Conservation (phyloP, 352 stramenopile genomes). For the Pythium apleroticum region DNA sequence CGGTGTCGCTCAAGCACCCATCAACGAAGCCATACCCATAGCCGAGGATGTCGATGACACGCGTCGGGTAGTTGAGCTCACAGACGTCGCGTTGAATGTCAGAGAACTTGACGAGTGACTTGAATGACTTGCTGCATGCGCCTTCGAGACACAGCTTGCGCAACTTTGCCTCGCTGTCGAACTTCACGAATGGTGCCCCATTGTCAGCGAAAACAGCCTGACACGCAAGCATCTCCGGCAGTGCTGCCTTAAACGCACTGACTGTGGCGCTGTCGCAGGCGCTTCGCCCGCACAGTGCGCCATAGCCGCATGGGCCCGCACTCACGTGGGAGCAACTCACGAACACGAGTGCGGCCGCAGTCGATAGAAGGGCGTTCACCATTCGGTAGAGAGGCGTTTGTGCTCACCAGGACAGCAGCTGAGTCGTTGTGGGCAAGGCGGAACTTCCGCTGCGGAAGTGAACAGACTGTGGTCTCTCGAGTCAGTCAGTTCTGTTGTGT, state of each 20-base stretch:
- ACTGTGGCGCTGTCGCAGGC: constrained; percentile 7
- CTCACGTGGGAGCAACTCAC: neutral
- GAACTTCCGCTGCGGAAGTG: too few species aligned
- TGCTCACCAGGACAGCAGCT: too few species aligned
- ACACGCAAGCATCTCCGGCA: constrained; percentile 10
- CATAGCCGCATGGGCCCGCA: constrained; percentile 15
- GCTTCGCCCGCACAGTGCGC: constrained; percentile 5
- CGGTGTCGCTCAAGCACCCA: neutral
- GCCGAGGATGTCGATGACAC: neutral
- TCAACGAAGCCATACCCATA: neutral
- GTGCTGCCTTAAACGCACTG: constrained; percentile 4
- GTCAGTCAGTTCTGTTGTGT: too few species aligned
- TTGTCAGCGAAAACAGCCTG: neutral
- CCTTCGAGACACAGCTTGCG: constrained; percentile 3
- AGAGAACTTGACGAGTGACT: constrained; percentile 12
- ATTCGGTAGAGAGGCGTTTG: neutral
- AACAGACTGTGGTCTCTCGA: too few species aligned
- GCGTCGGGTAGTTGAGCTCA: constrained; percentile 14
- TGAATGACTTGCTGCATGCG: constrained; percentile 5
- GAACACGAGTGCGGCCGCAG: neutral
- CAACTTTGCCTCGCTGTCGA: neutral
- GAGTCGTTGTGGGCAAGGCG: too few species aligned
- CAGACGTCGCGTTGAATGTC: constrained; percentile 8
- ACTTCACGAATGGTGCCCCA: neutral
- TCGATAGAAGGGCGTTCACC: neutral